Evolutionary conservation across 129 eudicot genomes (phyloP).

Genomic region (Cynara cardunculus): DNA sequence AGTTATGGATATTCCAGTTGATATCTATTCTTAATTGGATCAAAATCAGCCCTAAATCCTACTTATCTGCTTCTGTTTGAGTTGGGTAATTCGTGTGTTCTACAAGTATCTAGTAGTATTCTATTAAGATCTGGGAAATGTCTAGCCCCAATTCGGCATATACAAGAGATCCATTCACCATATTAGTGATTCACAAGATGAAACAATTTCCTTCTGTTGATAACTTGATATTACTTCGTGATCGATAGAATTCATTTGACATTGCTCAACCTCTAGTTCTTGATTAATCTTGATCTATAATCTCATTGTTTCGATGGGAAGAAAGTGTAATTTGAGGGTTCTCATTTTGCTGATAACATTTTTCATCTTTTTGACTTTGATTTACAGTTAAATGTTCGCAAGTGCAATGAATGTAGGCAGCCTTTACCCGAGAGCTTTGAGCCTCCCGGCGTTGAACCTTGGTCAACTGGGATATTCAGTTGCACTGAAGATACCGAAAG

Average conservation of each 20-base stretch:
- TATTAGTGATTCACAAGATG: neutral
- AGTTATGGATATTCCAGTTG: neutral
- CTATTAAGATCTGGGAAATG: neutral
- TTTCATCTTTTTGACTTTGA: neutral
- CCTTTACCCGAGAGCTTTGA: constrained; percentile 68
- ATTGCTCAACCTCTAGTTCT: neutral
- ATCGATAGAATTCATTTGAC: neutral
- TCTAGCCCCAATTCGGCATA: neutral
- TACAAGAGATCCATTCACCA: neutral
- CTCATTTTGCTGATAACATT: neutral
- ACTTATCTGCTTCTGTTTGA: neutral
- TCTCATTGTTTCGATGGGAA: neutral
- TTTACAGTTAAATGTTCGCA: constrained; percentile 57
- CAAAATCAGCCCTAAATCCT: neutral
- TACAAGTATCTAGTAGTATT: neutral
- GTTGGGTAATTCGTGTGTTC: neutral
- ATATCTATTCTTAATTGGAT: neutral
- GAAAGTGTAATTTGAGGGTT: neutral
- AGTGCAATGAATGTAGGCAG: constrained; percentile 76
- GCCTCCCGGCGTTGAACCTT: constrained; percentile 72
- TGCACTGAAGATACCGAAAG: constrained; percentile 67
- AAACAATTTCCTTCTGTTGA: no score
- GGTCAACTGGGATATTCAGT: constrained; percentile 63
- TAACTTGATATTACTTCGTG: neutral
- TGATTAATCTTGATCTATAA: neutral